Conservation (phyloP, 2,329 filamentous ascomycete genomes). For the Trichoderma arundinaceum region DNA sequence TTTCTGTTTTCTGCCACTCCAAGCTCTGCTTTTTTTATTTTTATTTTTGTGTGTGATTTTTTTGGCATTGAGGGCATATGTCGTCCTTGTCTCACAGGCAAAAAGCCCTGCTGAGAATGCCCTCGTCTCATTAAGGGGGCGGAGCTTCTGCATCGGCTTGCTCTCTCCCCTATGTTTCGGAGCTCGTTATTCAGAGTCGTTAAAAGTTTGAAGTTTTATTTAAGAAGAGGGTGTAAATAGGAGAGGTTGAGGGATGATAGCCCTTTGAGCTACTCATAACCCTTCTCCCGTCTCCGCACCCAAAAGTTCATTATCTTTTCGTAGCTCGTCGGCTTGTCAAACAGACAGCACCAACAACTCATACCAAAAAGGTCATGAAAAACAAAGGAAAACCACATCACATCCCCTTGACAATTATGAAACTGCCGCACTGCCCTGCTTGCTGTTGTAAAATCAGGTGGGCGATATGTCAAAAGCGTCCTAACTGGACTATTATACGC, state of each 20-base stretch:
- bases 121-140: constrained; percentile 7
- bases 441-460: constrained; percentile 22
- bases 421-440: constrained; percentile 2
- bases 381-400: constrained; percentile 30
- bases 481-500: constrained; percentile 24
- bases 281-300: neutral
- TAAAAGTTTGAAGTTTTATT: constrained; percentile 11
- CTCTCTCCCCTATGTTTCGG: neutral
- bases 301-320: constrained; percentile 27
- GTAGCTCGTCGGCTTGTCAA: constrained; percentile 20
- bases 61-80: neutral
- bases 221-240: neutral
- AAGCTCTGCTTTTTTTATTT: neutral
- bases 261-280: neutral
- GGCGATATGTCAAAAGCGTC: constrained; percentile 9
- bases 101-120: neutral
- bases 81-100: neutral
- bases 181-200: constrained; percentile 21
- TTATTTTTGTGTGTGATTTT: neutral
- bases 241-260: neutral
- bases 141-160: constrained; percentile 27
- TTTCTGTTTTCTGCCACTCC: constrained; percentile 1
- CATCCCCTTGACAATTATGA: constrained; percentile 14
- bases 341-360: constrained; percentile 15
- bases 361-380: constrained; percentile 30